Evolutionary conservation across 768 basidiomycete genomes (phyloP).

Genomic region (Tulasnella sp.): DNA sequence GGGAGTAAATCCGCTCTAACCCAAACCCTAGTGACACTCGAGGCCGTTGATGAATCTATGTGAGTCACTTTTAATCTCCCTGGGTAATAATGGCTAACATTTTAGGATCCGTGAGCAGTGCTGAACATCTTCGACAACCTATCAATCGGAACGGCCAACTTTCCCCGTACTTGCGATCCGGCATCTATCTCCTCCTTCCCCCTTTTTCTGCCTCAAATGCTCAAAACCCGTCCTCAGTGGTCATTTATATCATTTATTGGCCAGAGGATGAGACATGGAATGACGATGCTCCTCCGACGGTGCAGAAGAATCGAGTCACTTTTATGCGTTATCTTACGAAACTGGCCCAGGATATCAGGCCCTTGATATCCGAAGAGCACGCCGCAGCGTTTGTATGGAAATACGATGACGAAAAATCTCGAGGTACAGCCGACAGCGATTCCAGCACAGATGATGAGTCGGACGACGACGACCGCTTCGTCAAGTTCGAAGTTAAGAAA

Average conservation of each 20-base stretch:
- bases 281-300: conserved; percentile 51
- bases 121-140: background rate
- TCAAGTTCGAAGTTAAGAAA: conserved; percentile 28
- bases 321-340: conserved; percentile 69
- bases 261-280: conserved; percentile 64
- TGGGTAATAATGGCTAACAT: background rate
- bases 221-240: background rate
- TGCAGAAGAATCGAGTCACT: conserved; percentile 57
- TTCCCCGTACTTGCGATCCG: conserved; percentile 24
- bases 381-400: conserved; percentile 52
- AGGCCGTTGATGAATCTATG: conserved; percentile 48
- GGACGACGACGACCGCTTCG: conserved; percentile 27
- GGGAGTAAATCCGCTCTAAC: conserved; percentile 52
- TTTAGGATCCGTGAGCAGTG: background rate
- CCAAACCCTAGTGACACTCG: background rate
- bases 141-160: background rate
- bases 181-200: conserved; percentile 27
- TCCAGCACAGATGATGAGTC: background rate
- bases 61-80: conserved; percentile 41
- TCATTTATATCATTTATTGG: conserved; percentile 59
- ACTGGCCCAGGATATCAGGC: conserved; percentile 58
- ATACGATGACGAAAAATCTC: conserved; percentile 20
- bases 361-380: conserved; percentile 56
- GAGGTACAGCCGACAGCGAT: background rate
- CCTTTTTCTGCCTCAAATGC: background rate